These are phyloP conservation scores for Phoma sp. DNA, from an alignment of 2,329 filamentous ascomycete species.

Conservation along the genomic window DNA sequence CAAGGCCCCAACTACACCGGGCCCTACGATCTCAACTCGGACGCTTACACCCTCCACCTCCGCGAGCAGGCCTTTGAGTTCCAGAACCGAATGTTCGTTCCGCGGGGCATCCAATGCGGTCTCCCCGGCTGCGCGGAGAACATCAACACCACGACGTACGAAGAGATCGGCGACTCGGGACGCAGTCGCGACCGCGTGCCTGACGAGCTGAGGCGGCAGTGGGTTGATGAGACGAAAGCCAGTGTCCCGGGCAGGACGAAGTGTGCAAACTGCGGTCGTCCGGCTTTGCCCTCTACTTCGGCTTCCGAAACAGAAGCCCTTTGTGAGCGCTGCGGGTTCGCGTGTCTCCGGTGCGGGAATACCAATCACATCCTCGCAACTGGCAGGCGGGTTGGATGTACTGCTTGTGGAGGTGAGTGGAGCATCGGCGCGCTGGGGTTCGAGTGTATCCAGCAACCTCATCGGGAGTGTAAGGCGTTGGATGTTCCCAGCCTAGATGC, in stretches of 20 bases:
- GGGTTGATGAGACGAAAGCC: constrained; percentile 24
- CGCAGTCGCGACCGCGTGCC: constrained; percentile 52
- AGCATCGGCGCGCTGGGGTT: constrained; percentile 49
- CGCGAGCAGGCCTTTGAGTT: constrained; percentile 39
- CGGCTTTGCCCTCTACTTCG: constrained; percentile 33
- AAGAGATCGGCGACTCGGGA: constrained; percentile 49
- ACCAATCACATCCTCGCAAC: constrained; percentile 22
- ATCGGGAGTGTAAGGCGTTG: background rate
- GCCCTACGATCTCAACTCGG: constrained; percentile 40
- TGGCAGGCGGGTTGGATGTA: constrained; percentile 36
- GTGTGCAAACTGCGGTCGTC: constrained; percentile 43
- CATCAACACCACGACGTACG: constrained; percentile 40
- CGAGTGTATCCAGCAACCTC: constrained; percentile 34
- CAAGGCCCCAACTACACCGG: constrained; percentile 53
- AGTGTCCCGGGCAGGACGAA: constrained; percentile 37
- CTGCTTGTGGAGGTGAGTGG: constrained; percentile 43
- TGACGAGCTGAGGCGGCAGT: constrained; percentile 39
- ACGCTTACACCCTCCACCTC: constrained; percentile 29
- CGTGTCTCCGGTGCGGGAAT: constrained; percentile 50
- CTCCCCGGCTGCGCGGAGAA: constrained; percentile 39
- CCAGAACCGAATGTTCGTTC: constrained; percentile 36
- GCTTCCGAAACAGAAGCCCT: constrained; percentile 11
- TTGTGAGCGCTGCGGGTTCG: constrained; percentile 52
- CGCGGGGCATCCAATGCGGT: constrained; percentile 28
- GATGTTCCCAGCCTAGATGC: constrained; percentile 24